Percentiles rank a stretch among this genome's conserved stretches.
Evolutionary conservation across 345 rosid species (phyloP).

Genomic region (Populus alba): DNA sequence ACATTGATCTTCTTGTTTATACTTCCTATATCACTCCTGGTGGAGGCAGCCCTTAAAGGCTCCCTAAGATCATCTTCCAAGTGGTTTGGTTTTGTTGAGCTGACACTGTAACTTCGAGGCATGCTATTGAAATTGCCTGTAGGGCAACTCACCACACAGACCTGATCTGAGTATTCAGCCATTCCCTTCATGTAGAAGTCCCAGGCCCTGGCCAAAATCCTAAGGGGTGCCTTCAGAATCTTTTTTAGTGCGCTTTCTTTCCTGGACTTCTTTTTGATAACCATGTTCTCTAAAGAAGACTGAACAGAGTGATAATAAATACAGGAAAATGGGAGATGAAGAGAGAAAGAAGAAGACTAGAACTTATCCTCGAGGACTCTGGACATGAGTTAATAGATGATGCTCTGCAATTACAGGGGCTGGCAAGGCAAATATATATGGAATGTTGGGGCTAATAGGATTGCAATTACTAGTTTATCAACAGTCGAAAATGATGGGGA

Average conservation of each 20-base stretch:
- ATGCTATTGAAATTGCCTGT: slow-evolving; percentile 38
- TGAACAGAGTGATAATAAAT: background rate
- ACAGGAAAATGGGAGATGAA: background rate
- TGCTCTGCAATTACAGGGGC: background rate
- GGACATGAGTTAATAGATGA: no score
- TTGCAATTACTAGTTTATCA: background rate
- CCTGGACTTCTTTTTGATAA: slow-evolving; percentile 8
- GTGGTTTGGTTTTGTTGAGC: slow-evolving; percentile 31
- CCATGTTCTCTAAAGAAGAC: slow-evolving; percentile 5
- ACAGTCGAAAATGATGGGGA: background rate
- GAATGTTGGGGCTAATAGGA: background rate
- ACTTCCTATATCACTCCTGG: slow-evolving; percentile 21
- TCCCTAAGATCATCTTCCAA: slow-evolving; percentile 37
- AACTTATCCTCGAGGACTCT: background rate
- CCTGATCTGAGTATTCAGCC: slow-evolving; percentile 54
- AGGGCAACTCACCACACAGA: slow-evolving; percentile 39
- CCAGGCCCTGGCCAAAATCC: slow-evolving; percentile 45
- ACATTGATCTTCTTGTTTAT: background rate
- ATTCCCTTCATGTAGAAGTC: slow-evolving; percentile 57
- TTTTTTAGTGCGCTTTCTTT: slow-evolving; percentile 34
- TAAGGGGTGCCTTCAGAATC: slow-evolving; percentile 44
- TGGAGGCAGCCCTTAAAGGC: slow-evolving; percentile 51
- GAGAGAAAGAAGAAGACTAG: background rate
- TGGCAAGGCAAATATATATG: background rate
- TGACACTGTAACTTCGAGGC: slow-evolving; percentile 55